Percentiles rank a stretch among this genome's conserved stretches.
Evolutionary conservation across 345 rosid species (phyloP).

Genomic region (Rubroshorea leprosula): DNA sequence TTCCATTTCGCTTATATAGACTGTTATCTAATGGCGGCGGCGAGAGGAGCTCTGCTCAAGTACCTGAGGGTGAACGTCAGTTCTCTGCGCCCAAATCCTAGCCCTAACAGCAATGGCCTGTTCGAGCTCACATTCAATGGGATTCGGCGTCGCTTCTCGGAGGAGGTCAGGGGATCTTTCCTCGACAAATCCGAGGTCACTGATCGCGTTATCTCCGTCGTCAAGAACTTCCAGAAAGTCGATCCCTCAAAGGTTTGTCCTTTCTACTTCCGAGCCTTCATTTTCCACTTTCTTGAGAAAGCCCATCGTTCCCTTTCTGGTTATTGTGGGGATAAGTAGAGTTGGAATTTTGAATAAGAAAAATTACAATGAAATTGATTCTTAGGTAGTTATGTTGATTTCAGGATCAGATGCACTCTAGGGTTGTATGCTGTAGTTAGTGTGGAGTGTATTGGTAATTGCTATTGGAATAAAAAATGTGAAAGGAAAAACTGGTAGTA

Average conservation of each 20-base stretch:
- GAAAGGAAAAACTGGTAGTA: too few species aligned
- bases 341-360: neutral
- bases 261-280: too few species aligned
- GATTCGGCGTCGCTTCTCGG: slow-evolving; percentile 59
- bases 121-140: slow-evolving; percentile 34
- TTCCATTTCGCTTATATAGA: neutral
- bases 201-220: slow-evolving; percentile 82
- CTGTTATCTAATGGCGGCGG: slow-evolving; percentile 37
- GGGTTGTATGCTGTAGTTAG: neutral
- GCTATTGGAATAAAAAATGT: too few species aligned
- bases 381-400: neutral
- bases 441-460: neutral
- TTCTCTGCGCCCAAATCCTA: slow-evolving; percentile 31
- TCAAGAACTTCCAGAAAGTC: slow-evolving; percentile 86
- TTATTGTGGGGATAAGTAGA: neutral
- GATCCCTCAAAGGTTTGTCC: slow-evolving; percentile 77
- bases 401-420: neutral
- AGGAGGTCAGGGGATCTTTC: slow-evolving; percentile 82
- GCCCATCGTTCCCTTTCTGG: neutral
- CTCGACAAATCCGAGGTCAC: slow-evolving; percentile 95
- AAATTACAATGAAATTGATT: too few species aligned
- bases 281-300: neutral
- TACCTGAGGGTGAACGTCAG: slow-evolving; percentile 59
- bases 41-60: slow-evolving; percentile 65
- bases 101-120: slow-evolving; percentile 12